Evolutionary conservation across 2,329 filamentous ascomycete genomes (phyloP), one percentile per base, ranked within the genome.

Genomic region (Ascochyta clinopodiicola): DNA sequence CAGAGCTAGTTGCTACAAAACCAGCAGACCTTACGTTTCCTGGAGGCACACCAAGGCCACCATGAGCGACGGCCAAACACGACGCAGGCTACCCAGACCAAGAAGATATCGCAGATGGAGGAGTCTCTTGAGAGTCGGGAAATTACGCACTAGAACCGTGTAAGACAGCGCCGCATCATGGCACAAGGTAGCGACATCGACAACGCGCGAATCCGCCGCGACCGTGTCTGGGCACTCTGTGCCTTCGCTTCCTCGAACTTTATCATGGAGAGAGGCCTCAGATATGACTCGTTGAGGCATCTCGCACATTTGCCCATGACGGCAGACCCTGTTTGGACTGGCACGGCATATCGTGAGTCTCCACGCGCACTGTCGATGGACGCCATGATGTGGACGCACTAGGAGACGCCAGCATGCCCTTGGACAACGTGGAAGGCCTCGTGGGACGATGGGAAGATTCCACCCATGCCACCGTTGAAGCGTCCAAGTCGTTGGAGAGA

Each of bases 1-100:
- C 37, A 43, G 25, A 38, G 44, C 44, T 53, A 47, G 51, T 37
- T 53, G 44, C 51, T 53, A 19, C 31, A 43, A 13, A 47, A 47
- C 19, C n/a, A 10, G 38, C 44, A 13, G 31, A 22, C 5, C 0
- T 47, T 47, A 2, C 31, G 15, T 4, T 22, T 15, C 9, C 13
- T 27, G 15, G 13, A 31, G 24, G 6, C 12, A 15, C 6, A 1
- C 17, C 2, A 32, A 15, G 17, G 22, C 24, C 3, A 25, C 12
- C 27, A 8, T 6, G 25, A 43, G 27, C 40, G n/a, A 21, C 8
- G 40, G 6, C 27, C 17, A 2, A 17, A 29, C 1, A 12, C 7
- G 2, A 24, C 19, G 7, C 6, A 15, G 12, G 15, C 8, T 15
- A 24, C 24, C 15, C 17, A 5, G 5, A 17, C 19, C 39, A 17